Base-by-base conservation (phyloP, 1,284 basidiomycete species). In the Gomphus bonarii region DNA sequence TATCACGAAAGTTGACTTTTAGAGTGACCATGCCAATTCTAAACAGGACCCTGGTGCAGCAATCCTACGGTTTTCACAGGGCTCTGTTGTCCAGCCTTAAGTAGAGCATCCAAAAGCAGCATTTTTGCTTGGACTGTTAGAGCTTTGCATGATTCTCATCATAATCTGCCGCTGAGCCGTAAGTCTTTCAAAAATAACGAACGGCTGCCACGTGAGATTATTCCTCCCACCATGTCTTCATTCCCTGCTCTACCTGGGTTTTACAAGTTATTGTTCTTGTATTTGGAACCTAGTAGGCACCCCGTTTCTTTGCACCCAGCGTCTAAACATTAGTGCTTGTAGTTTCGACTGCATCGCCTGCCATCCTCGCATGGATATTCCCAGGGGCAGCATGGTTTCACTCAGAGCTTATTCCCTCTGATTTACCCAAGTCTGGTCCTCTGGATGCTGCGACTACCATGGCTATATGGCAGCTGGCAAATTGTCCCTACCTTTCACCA, bases 311-410 rank as follows among this genome's bases (percentile, higher is more conserved):
- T 38, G 14, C 36, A 33, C 6, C n/a, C 25, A n/a, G 11, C 14
- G 16, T 35, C 20, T 35, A 22, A 31, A n/a, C 20, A 25, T 16
- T 25, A 4, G 14, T 25, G 0, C 61, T 16, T 36, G 5, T 35
- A 84, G 84, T 76, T 22, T 80, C 81, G 7, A 85, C 82, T 0
- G 70, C 84, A 28, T 64, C 75, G 4, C 81, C 85, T 35, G 77
- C 77, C 11, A 57, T 88, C 50, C 70, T 83, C 63, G 76, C 78
- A 16, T 84, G 81, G 77, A 63, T 78, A 52, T 78, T 72, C 61
- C 83, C 83, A 7, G 85, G 85, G 20, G 73, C 83, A 18, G 69
- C 72, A 28, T 88, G 86, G 85, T 88, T 88, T 63, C 79, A 84
- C 65, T 74, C 82, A 63, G 75, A 85, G 63, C 77, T 88, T 58